Conservation (phyloP, 179 eudicot species). For the Silene noctiflora region DNA sequence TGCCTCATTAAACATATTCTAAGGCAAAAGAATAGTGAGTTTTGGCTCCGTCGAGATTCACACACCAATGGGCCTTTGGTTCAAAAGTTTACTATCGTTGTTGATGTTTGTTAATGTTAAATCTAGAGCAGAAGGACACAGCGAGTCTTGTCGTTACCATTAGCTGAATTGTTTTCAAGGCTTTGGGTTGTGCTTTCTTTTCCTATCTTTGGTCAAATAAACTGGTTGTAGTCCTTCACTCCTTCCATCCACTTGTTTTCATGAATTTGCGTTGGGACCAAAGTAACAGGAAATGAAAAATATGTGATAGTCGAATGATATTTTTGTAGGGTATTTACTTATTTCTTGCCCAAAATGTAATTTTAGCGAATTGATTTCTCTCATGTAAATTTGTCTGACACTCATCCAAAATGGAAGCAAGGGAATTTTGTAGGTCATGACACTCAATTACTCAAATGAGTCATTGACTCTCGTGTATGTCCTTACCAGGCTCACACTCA, state of each 20-base stretch:
- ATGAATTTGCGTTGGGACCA: background rate
- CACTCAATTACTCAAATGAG: background rate
- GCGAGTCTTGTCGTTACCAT: background rate
- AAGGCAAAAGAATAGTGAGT: background rate
- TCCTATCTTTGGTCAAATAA: background rate
- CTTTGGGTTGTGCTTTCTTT: background rate
- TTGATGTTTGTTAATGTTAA: constrained; percentile 5
- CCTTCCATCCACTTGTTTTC: background rate
- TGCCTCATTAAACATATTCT: background rate
- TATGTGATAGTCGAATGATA: background rate
- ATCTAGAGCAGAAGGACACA: background rate
- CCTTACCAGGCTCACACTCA: constrained; percentile 66
- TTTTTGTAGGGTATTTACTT: background rate
- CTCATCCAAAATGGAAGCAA: background rate
- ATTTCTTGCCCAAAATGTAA: background rate
- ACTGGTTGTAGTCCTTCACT: background rate
- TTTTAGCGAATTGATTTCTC: background rate
- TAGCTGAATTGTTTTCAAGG: background rate
- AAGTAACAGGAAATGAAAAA: background rate
- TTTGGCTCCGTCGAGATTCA: background rate
- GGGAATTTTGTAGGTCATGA: background rate
- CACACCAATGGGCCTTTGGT: background rate
- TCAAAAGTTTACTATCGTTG: background rate
- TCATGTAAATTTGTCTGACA: background rate
- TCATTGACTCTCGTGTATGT: constrained; percentile 16